These are phyloP conservation scores for Fusarium domesticum DNA, from an alignment of 2,329 filamentous ascomycete genomes.

Conservation along the genomic window DNA sequence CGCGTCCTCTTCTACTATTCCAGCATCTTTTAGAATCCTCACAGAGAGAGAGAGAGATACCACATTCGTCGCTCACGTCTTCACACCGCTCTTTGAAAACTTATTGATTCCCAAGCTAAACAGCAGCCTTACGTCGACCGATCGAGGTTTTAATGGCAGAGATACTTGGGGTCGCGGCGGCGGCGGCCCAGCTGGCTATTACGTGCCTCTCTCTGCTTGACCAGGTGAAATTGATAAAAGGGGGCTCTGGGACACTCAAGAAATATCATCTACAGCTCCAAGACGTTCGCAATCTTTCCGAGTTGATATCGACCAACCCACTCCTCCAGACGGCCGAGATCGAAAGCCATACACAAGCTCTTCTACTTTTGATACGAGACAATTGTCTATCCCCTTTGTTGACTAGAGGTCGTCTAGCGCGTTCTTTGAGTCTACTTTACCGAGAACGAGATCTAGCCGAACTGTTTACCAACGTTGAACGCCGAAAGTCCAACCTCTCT, in stretches of 20 bases:
- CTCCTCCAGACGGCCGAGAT: conserved; percentile 24
- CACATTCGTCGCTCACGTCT: no score
- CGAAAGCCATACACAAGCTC: conserved; percentile 7
- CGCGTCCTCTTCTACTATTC: no score
- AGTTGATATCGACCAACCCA: conserved; percentile 17
- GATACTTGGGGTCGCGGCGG: conserved; percentile 21
- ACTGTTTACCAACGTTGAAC: conserved; percentile 13
- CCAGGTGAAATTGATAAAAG: conserved; percentile 25
- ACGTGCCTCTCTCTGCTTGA: conserved; percentile 18
- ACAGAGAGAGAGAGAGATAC: no score
- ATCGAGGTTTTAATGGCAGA: conserved; percentile 24
- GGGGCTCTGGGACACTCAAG: conserved; percentile 8
- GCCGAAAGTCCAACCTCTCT: conserved; percentile 15
- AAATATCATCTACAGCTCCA: conserved; percentile 21
- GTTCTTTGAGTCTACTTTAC: not conserved
- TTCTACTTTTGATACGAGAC: conserved; percentile 13
- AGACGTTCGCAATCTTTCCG: conserved; percentile 19
- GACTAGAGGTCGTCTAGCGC: not conserved
- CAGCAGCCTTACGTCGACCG: no score
- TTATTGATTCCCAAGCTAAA: no score
- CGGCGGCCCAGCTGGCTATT: conserved; percentile 15
- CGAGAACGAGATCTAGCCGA: conserved; percentile 17
- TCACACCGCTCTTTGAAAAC: no score
- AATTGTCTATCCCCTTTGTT: conserved; percentile 8
- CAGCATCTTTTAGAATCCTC: no score